These are phyloP conservation scores for Coniochaeta hoffmannii DNA, from an alignment of 2,329 filamentous ascomycete genomes.

Conservation along the genomic window DNA sequence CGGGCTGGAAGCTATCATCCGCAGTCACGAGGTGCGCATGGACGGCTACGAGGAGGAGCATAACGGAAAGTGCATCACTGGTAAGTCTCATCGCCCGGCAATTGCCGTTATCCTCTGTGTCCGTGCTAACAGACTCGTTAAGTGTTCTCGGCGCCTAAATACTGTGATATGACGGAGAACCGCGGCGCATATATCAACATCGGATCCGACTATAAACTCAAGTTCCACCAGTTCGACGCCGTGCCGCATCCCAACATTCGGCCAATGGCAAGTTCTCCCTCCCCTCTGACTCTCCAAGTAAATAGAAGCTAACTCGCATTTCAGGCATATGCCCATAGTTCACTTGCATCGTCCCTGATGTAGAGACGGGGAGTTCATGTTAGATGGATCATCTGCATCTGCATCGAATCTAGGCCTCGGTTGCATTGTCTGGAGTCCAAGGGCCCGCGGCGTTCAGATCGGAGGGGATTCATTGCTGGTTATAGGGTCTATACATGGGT, in stretches of 20 bases:
- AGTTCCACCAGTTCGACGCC: constrained; percentile 90
- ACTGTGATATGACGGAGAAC: constrained; percentile 97
- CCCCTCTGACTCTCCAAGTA: not conserved
- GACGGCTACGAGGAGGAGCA: constrained; percentile 99
- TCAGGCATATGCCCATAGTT: constrained; percentile 77
- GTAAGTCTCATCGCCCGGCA: constrained; percentile 34
- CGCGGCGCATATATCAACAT: constrained; percentile 98
- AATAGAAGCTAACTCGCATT: constrained; percentile 16
- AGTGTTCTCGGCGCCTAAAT: constrained; percentile 96
- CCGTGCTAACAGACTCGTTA: constrained; percentile 17
- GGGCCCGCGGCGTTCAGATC: not conserved
- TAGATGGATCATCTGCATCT: constrained; percentile 7
- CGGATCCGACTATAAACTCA: constrained; percentile 80
- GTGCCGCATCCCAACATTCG: constrained; percentile 93
- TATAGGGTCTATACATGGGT: not conserved
- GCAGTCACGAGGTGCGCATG: constrained; percentile 97
- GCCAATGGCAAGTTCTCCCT: constrained; percentile 61
- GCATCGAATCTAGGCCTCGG: constrained; percentile 6
- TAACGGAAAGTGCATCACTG: constrained; percentile 88
- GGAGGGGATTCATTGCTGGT: not conserved
- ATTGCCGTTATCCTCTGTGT: not conserved
- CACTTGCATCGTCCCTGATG: constrained; percentile 71
- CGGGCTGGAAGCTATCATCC: constrained; percentile 87
- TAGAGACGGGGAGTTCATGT: constrained; percentile 24
- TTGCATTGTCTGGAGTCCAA: constrained; percentile 2